These are phyloP conservation scores for Ilyonectria destructans DNA, from an alignment of 2,329 filamentous ascomycete species.

Conservation along the genomic window DNA sequence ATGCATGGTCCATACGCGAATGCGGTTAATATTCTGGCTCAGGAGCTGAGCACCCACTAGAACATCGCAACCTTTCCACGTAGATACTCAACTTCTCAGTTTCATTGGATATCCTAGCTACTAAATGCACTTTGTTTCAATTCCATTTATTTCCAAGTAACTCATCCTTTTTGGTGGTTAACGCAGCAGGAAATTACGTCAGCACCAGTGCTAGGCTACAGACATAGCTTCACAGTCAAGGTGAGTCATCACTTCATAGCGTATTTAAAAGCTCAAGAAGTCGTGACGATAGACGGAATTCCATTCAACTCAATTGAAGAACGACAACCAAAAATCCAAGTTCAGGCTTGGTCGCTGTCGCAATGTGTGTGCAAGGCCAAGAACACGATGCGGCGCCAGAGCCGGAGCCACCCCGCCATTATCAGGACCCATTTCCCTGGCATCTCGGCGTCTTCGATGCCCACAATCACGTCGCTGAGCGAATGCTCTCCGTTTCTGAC, in stretches of 20 bases:
- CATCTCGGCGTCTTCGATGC: constrained; percentile 53
- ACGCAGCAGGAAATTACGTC: not conserved
- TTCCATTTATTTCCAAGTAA: not conserved
- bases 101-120: not conserved
- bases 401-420: constrained; percentile 2
- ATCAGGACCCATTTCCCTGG: constrained; percentile 42
- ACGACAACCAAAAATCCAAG: not conserved
- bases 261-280: not conserved
- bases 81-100: too few relatives aligned
- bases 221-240: not conserved
- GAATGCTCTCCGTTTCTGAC: constrained; percentile 11
- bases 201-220: not conserved
- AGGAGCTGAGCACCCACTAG: too few relatives aligned
- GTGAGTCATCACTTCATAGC: not conserved
- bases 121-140: too few relatives aligned
- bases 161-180: not conserved
- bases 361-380: constrained; percentile 36
- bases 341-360: not conserved
- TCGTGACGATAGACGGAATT: not conserved
- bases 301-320: not conserved
- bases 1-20: too few relatives aligned
- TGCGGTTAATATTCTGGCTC: too few relatives aligned
- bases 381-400: not conserved
- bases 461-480: constrained; percentile 45
- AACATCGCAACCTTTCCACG: too few relatives aligned